A percentile compares a stretch with the other conserved stretches of the same genome.
phyloP scores from a whole-genome alignment of 169 alveolate species.

The Plasmodium vivax region DNA sequence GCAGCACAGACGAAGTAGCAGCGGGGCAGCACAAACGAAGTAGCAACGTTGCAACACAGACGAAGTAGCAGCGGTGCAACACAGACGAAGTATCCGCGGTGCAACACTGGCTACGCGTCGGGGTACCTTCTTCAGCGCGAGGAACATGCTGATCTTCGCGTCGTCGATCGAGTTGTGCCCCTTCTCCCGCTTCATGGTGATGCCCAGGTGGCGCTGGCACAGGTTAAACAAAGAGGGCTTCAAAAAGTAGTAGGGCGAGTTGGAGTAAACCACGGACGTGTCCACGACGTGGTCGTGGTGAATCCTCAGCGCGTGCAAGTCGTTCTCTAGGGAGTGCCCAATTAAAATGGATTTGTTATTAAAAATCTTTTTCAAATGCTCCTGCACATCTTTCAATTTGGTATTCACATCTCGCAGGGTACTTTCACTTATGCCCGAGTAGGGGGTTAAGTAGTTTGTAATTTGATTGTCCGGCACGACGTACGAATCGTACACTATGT shows the following conservation, averaged over 20 bases:
- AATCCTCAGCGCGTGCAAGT: constrained; percentile 74
- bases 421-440: constrained; percentile 80
- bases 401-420: constrained; percentile 66
- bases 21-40: not conserved
- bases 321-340: constrained; percentile 79
- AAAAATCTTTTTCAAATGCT: constrained; percentile 49
- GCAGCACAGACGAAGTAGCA: not conserved
- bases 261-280: constrained; percentile 70
- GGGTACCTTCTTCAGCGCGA: constrained; percentile 75
- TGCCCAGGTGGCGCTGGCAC: constrained; percentile 50
- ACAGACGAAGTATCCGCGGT: not conserved
- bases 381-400: constrained; percentile 73
- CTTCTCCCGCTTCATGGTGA: constrained; percentile 66
- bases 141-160: constrained; percentile 76
- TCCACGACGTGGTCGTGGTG: constrained; percentile 74
- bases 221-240: constrained; percentile 73
- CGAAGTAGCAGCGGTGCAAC: too few relatives aligned
- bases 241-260: not conserved
- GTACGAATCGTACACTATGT: constrained; percentile 75
- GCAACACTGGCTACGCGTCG: not conserved
- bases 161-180: constrained; percentile 82
- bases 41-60: not conserved
- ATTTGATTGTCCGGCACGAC: constrained; percentile 74
- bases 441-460: constrained; percentile 76
- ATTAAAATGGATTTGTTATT: constrained; percentile 73